Base-by-base conservation (phyloP, 2,329 filamentous ascomycete species). In the Penicillium sp. region DNA sequence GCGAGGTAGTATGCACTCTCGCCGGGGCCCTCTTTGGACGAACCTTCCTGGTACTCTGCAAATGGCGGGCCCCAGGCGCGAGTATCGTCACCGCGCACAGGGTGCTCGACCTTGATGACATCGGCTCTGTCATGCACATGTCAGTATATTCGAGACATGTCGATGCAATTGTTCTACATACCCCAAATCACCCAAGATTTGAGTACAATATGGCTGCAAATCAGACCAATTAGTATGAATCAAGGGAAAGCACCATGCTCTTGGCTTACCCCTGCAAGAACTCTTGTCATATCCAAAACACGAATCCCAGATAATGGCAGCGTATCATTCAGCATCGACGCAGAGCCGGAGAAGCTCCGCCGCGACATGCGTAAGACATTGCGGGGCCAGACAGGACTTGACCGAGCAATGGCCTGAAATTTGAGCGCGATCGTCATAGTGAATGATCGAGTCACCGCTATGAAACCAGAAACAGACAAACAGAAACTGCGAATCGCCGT, bases 31-130 rank as follows among this genome's bases (percentile, higher is more conserved):
- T 68, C 81, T 58, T 59, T 75, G 66, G 57, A 73, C 3, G 74
- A 37, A 37, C 11, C 79, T 26, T 80, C 66, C 51, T 77, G 80
- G 66, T 95, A 94, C 42, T 80, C 75, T 6, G 93, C 93, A 67
- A 93, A 98, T 1, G 93, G 93, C 20, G 93, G 93, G 0, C 93
- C 93, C 93, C 93, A 98, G 41, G 90, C 90, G 61, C 93, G 77
- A 8, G 93, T 98, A 65, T 98, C 93, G 65, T 98, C 93, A 29
- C 88, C 93, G 47, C 88, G 80, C 4, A 82, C 82, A 3, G 93
- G 93, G 69, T 98, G 93, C 70, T 98, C 93, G 51, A 98, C 81
- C 70, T 98, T 98, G 72, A 98, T 95, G 26, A 98, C 84, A 67
- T 98, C 91, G 56, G 93, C 93, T 54, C 89, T 94, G 58, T 48